These are phyloP conservation scores for Trypanosoma rangeli DNA, from an alignment of 208 protist genomes.

Conservation along the genomic window DNA sequence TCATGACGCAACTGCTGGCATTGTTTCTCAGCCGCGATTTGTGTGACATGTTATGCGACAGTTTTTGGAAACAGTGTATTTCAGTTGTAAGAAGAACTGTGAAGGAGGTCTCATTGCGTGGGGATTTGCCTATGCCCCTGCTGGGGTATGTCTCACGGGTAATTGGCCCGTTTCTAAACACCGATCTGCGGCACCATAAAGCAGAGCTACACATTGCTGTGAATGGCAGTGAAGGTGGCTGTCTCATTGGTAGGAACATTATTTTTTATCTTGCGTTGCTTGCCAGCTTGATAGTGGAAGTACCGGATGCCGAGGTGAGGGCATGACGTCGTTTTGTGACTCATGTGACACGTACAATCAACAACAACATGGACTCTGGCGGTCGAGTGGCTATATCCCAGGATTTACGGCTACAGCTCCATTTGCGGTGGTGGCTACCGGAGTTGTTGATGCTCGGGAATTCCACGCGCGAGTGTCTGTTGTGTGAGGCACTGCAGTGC, in stretches of 20 bases:
- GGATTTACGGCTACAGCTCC: conserved; percentile 16
- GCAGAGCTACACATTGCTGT: neutral
- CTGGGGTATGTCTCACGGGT: conserved; percentile 26
- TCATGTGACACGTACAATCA: conserved; percentile 3
- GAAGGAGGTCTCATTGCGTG: neutral
- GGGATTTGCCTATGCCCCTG: neutral
- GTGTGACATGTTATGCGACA: neutral
- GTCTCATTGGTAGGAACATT: neutral
- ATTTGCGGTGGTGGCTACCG: conserved; percentile 28
- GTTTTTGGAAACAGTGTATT: conserved; percentile 11
- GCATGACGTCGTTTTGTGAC: conserved; percentile 19
- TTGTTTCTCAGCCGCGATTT: neutral
- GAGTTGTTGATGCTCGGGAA: conserved; percentile 15
- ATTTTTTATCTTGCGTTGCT: conserved; percentile 30
- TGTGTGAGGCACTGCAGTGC: conserved; percentile 1
- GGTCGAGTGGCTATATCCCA: neutral
- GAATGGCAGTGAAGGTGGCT: neutral
- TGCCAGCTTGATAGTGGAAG: neutral
- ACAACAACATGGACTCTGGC: neutral
- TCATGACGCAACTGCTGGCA: conserved; percentile 11
- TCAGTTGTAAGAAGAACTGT: conserved; percentile 6
- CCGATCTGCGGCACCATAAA: neutral
- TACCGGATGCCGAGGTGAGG: conserved; percentile 5
- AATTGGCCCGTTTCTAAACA: conserved; percentile 17
- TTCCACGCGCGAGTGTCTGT: conserved; percentile 5